Evolutionary conservation across 75 land plant genomes (phyloP).

Genomic region (Adiantum capillusveneris): DNA sequence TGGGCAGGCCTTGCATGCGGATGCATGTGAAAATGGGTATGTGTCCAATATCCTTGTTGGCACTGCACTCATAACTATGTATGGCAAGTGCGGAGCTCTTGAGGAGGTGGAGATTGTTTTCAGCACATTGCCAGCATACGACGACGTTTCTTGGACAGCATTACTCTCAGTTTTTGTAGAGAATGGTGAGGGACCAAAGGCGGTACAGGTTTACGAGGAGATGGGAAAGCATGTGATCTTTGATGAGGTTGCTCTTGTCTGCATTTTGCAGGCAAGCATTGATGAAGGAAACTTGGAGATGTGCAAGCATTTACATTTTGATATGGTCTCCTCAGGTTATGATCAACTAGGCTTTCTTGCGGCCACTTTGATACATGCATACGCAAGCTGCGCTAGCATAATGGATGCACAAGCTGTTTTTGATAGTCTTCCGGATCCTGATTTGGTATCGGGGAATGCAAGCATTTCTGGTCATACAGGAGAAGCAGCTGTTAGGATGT

Average conservation of each 20-base stretch:
- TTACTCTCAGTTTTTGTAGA: conserved; percentile 12
- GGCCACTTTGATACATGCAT: not conserved
- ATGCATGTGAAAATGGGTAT: not conserved
- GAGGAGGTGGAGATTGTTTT: conserved; percentile 6
- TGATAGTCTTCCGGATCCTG: not conserved
- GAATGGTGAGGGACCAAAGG: conserved; percentile 8
- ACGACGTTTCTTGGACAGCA: conserved; percentile 15
- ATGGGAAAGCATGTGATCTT: conserved; percentile 7
- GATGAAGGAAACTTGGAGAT: conserved; percentile 12
- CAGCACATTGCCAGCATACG: conserved; percentile 1
- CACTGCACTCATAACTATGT: conserved; percentile 16
- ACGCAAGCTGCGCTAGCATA: conserved; percentile 2
- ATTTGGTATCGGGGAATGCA: not conserved
- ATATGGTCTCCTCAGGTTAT: not conserved
- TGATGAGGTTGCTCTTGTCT: conserved; percentile 6
- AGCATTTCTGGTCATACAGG: not conserved
- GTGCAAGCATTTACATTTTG: not conserved
- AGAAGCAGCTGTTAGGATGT: not conserved
- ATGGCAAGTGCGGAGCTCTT: conserved; percentile 15
- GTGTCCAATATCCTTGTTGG: conserved; percentile 2
- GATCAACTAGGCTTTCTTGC: not conserved
- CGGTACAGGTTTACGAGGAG: conserved; percentile 6
- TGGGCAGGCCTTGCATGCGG: conserved; percentile 9
- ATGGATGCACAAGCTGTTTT: conserved; percentile 1
- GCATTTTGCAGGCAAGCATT: conserved; percentile 13